Base-by-base conservation (phyloP, 495 filamentous ascomycete species). In the Penicillium soppii region DNA sequence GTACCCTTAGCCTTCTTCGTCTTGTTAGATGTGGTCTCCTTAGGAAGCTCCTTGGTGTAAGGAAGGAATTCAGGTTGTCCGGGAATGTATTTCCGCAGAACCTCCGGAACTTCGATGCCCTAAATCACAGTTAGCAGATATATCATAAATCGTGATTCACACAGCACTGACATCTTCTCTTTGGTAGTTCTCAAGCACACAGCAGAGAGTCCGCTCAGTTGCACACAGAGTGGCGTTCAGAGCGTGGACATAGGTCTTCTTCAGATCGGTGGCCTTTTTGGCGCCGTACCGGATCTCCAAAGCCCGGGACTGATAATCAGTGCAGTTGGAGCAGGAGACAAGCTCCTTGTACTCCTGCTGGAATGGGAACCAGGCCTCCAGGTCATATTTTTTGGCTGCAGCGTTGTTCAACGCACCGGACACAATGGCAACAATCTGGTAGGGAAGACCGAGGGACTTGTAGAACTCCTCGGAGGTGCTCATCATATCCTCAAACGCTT, bases 291-390 rank as follows among this genome's bases (percentile, higher is more conserved):
- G 80, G 53, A 96, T 95, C 66, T 95, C 90, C 7, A 97, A 76
- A 45, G 87, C 90, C 39, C 92, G 77, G 26, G 88, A 85, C 73
- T 97, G 92, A 77, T 96, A 97, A 67, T 97, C 92, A 0, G 90
- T 94, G 76, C 92, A 97, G 71, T 96, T 97, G 48, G 87, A 91
- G 77, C 90, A 95, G 20, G 90, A 95, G 33, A 98, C 92, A 12
- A 97, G 80, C 69, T 96, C 91, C 72, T 97, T 98, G 80, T 96
- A 97, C 68, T 97, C 95, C 53, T 89, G 85, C 58, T 92, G 89
- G 80, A 90, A 91, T 19, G 92, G 95, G 72, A 97, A 97, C 89
- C 91, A 96, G 2, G 95, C 95, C 67, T 98, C 94, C 13, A 97
- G 81, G 61, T 98, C 94, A 65, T 86, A 95, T 66, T 98, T 98